Evolutionary conservation across 2,329 filamentous ascomycete genomes (phyloP).

Genomic region (Colletotrichum sojae): DNA sequence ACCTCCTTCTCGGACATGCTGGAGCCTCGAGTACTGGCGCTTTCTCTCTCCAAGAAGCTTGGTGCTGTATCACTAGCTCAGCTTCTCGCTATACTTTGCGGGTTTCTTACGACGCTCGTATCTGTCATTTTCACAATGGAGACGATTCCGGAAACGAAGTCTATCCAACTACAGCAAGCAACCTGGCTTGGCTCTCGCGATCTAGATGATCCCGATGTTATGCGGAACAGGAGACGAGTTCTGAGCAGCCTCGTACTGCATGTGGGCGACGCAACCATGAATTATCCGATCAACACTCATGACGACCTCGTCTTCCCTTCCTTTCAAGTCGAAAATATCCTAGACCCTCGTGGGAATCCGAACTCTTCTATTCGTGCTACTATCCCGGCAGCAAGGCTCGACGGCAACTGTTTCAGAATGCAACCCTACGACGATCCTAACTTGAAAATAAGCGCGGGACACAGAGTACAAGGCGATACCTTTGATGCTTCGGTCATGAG

Average conservation of each 20-base stretch:
- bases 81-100: background rate
- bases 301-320: background rate
- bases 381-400: background rate
- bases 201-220: background rate
- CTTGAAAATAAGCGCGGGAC: too few species aligned
- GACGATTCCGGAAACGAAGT: background rate
- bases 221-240: background rate
- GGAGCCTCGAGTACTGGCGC: background rate
- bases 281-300: background rate
- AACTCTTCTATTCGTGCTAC: background rate
- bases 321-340: background rate
- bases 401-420: too few species aligned
- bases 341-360: background rate
- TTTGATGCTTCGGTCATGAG: too few species aligned
- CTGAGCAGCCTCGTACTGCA: background rate
- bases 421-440: too few species aligned
- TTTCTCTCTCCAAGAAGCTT: background rate
- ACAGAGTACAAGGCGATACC: too few species aligned
- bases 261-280: background rate
- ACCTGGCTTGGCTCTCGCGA: background rate
- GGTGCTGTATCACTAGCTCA: background rate
- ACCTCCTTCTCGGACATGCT: background rate
- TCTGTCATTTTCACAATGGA: background rate
- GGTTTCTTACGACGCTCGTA: background rate
- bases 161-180: background rate